These are phyloP conservation scores for Lachnellula subtilissima DNA, from an alignment of 2,329 filamentous ascomycete genomes.

Conservation along the genomic window DNA sequence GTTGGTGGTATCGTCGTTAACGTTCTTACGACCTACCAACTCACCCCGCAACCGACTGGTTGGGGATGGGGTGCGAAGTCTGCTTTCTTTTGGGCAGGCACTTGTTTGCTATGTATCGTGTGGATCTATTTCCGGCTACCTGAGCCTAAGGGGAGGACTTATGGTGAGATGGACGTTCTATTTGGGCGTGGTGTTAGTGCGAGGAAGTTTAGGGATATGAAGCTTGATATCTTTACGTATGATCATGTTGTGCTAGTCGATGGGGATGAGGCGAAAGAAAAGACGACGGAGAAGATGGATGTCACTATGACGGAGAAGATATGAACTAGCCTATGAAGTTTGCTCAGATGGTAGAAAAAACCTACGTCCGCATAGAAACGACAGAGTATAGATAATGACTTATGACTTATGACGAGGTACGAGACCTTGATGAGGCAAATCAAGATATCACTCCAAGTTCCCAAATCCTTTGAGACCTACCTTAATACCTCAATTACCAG, in stretches of 20 bases:
- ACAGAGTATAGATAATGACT: no score
- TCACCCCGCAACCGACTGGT: slow-evolving; percentile 40
- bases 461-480: no score
- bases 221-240: slow-evolving; percentile 3
- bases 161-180: slow-evolving; percentile 77
- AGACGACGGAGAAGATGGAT: background rate
- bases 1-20: slow-evolving; percentile 28
- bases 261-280: background rate
- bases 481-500: no score
- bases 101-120: slow-evolving; percentile 34
- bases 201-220: slow-evolving; percentile 1
- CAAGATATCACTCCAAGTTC: no score
- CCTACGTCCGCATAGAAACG: no score
- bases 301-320: background rate
- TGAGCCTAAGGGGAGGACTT: slow-evolving; percentile 62
- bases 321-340: background rate
- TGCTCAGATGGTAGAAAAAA: no score
- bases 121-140: slow-evolving; percentile 39
- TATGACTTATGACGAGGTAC: no score
- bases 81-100: slow-evolving; percentile 39
- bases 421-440: no score
- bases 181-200: slow-evolving; percentile 57
- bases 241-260: background rate
- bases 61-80: slow-evolving; percentile 35
- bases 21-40: slow-evolving; percentile 66